phyloP scores from a whole-genome alignment of 139 green algal species.

The Chlamydomonas eustigma region DNA sequence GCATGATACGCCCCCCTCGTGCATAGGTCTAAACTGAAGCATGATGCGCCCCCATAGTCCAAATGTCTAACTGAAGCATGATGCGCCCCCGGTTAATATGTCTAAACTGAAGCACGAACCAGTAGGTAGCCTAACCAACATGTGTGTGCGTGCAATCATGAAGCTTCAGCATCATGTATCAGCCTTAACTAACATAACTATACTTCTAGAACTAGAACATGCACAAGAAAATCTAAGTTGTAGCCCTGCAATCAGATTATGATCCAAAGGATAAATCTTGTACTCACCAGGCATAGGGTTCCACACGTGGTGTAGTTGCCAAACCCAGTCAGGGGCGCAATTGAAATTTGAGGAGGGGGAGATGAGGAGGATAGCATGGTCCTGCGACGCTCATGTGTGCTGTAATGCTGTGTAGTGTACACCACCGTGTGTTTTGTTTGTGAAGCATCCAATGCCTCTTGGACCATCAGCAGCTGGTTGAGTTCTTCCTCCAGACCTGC shows the following conservation, averaged over 20 bases:
- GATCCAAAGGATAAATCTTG: neutral
- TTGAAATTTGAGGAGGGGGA: neutral
- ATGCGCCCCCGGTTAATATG: no score
- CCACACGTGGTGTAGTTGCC: slow-evolving; percentile 19
- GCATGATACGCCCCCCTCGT: neutral
- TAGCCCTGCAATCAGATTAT: no score
- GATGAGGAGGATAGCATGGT: neutral
- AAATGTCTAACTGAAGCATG: no score
- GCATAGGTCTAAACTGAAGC: neutral
- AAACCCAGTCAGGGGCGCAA: slow-evolving; percentile 8
- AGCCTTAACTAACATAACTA: neutral
- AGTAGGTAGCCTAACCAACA: no score
- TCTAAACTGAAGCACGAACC: no score
- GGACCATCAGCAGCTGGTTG: slow-evolving; percentile 23
- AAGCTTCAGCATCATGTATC: no score
- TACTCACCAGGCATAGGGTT: slow-evolving; percentile 23
- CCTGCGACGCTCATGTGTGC: neutral
- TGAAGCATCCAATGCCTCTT: slow-evolving; percentile 5
- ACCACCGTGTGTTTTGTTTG: slow-evolving; percentile 4
- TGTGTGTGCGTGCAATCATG: no score
- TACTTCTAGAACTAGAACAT: no score
- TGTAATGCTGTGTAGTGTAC: neutral
- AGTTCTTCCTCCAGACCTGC: slow-evolving; percentile 18
- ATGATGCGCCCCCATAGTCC: no score
- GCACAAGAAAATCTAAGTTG: no score